A percentile compares a stretch with the other conserved stretches of the same genome.
Evolutionary conservation across 768 basidiomycete species (phyloP).

Genomic region (Hypsizygus marmoreus): DNA sequence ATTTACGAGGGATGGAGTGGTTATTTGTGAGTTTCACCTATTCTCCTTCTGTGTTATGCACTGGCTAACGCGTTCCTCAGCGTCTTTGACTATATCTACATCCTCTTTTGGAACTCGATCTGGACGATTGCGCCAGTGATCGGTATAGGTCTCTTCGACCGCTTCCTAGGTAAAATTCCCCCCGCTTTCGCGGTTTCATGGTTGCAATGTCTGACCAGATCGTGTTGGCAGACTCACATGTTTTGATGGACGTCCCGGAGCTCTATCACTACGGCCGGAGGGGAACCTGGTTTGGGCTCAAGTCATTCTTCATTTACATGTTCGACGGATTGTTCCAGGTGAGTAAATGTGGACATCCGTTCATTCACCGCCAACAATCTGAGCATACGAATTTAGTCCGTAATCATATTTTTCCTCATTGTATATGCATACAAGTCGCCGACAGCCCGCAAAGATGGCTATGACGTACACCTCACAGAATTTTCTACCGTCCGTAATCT

Average conservation of each 20-base stretch:
- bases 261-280: slow-evolving; percentile 84
- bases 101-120: slow-evolving; percentile 98
- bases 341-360: too few relatives aligned
- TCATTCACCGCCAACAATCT: background rate
- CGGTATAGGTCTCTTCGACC: slow-evolving; percentile 93
- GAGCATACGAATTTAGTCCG: slow-evolving; percentile 54
- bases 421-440: slow-evolving; percentile 74
- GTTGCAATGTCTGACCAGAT: background rate
- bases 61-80: slow-evolving; percentile 15
- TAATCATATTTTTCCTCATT: slow-evolving; percentile 85
- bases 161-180: slow-evolving; percentile 66
- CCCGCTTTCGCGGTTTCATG: background rate
- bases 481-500: slow-evolving; percentile 72
- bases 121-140: slow-evolving; percentile 93
- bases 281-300: slow-evolving; percentile 81
- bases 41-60: slow-evolving; percentile 10
- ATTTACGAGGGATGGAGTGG: slow-evolving; percentile 97
- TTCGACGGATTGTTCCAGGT: slow-evolving; percentile 25
- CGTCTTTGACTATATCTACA: slow-evolving; percentile 86
- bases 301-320: slow-evolving; percentile 42
- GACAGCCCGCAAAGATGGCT: slow-evolving; percentile 81
- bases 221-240: slow-evolving; percentile 59
- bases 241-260: slow-evolving; percentile 89
- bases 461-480: slow-evolving; percentile 70
- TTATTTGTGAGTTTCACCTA: slow-evolving; percentile 65